Evolutionary conservation across 257 asterid species (phyloP).

Genomic region (Phtheirospermum japonicum): DNA sequence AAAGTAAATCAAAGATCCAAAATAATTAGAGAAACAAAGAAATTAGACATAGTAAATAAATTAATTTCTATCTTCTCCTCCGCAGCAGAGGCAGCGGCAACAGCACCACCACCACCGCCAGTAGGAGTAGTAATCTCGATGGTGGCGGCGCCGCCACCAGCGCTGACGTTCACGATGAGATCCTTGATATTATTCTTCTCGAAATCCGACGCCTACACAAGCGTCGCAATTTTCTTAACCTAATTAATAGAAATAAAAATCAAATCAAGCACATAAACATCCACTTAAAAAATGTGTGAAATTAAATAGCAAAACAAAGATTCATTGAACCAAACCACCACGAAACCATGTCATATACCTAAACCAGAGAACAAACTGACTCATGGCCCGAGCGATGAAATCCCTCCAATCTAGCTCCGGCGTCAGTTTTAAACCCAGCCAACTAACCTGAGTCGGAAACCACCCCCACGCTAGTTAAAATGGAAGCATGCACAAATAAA

Average conservation of each 20-base stretch:
- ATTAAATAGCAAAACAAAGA: not conserved
- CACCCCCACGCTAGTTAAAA: too few relatives aligned
- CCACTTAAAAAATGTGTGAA: not conserved
- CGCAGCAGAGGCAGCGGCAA: slow-evolving; percentile 49
- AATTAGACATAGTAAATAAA: too few relatives aligned
- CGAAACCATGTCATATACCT: too few relatives aligned
- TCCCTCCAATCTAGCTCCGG: too few relatives aligned
- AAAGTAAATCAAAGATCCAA: too few relatives aligned
- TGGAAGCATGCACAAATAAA: too few relatives aligned
- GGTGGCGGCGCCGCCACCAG: slow-evolving; percentile 67
- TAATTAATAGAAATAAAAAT: slow-evolving; percentile 14
- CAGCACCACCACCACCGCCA: slow-evolving; percentile 42
- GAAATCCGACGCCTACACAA: slow-evolving; percentile 56
- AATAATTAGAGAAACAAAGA: too few relatives aligned
- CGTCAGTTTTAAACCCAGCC: too few relatives aligned
- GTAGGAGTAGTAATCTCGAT: slow-evolving; percentile 46
- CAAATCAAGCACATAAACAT: not conserved
- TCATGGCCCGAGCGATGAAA: too few relatives aligned
- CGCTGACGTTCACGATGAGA: slow-evolving; percentile 56
- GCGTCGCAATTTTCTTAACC: slow-evolving; percentile 62
- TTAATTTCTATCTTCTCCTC: slow-evolving; percentile 39
- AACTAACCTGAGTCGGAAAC: too few relatives aligned
- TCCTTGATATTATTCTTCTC: slow-evolving; percentile 66
- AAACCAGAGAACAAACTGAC: too few relatives aligned
- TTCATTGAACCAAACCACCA: too few relatives aligned